Conservation (phyloP, 441 rosid genomes). For the Manihot esculenta region DNA sequence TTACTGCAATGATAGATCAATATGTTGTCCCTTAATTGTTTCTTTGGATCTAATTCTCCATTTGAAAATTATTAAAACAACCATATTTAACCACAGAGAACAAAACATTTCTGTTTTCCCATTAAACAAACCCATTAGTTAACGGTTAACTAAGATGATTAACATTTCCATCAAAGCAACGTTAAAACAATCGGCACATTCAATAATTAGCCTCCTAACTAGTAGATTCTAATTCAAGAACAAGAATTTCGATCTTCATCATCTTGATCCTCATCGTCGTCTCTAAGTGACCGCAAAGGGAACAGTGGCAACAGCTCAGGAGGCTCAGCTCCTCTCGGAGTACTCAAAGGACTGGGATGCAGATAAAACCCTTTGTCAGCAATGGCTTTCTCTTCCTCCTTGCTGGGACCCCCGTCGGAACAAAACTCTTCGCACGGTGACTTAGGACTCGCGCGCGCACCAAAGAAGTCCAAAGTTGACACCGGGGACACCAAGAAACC, state of each 20-base stretch:
- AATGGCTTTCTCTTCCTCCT: conserved; percentile 51
- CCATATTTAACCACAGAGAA: too few species aligned
- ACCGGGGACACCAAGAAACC: conserved; percentile 68
- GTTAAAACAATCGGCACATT: too few species aligned
- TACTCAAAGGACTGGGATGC: conserved; percentile 51
- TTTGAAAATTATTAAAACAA: too few species aligned
- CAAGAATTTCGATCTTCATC: conserved; percentile 4
- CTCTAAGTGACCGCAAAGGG: conserved; percentile 60
- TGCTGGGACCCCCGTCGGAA: conserved; percentile 26
- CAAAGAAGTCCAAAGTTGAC: conserved; percentile 60
- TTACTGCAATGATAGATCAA: too few species aligned
- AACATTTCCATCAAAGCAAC: neutral
- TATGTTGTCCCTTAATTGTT: too few species aligned
- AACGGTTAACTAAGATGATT: neutral
- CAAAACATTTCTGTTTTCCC: too few species aligned
- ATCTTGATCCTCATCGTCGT: conserved; percentile 15
- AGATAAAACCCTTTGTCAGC: conserved; percentile 69
- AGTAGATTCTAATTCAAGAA: conserved; percentile 17
- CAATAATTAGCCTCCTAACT: neutral
- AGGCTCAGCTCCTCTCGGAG: conserved; percentile 47
- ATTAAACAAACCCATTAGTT: neutral
- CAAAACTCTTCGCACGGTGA: conserved; percentile 23
- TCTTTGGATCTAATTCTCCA: too few species aligned
- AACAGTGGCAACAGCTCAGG: conserved; percentile 68
- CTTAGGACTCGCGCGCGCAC: conserved; percentile 38